Base-by-base conservation (phyloP, 2,329 filamentous ascomycete genomes). In the Fusarium pseudograminearum region DNA sequence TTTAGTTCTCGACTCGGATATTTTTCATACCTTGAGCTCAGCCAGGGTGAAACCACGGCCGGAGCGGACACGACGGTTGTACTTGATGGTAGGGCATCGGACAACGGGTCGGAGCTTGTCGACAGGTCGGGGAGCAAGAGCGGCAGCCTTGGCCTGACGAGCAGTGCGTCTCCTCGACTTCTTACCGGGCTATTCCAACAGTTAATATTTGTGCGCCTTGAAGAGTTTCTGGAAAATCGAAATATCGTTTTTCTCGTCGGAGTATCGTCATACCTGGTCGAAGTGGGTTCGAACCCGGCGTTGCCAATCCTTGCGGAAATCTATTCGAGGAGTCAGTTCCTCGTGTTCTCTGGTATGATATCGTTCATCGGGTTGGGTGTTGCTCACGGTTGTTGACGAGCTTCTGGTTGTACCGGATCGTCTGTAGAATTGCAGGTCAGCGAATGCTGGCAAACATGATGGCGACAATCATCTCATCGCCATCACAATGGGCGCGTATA, bases 251-350 rank as follows among this genome's bases (percentile, higher is more conserved):
- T 50, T 70, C 47, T 61, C 53, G 54, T 70, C 57, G 57, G 59
- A 28, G 46, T 54, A 55, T 63, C 71, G 72, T 71, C 82, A 86
- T 95, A 97, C 95, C 94, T 98, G 96, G 89, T 99, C 94, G 88
- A 99, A 99, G 90, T 99, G 96, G 86, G 93, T 93, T 87, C 94
- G 93, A 83, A 99, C 96, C 87, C 94, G 93, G 87, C 94, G 93
- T 87, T 98, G 94, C 96, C 96, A 99, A 90, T 99, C 94, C 93
- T 97, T 98, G 87, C 93, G 94, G 93, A 97, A 97, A 84, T 98
- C 93, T 96, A 80, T 76, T 58, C 59, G 53, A 69, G 72, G 65
- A 69, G 78, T 83, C 78, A 85, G 84, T 82, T 77, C 77, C 77
- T 70, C 58, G 45, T 52, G 4, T 52, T 52, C 24, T 41, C 50